A percentile compares a stretch with the other conserved stretches of the same genome.
phyloP scores from a whole-genome alignment of 169 alveolate species.

The Plasmodium coatneyi region DNA sequence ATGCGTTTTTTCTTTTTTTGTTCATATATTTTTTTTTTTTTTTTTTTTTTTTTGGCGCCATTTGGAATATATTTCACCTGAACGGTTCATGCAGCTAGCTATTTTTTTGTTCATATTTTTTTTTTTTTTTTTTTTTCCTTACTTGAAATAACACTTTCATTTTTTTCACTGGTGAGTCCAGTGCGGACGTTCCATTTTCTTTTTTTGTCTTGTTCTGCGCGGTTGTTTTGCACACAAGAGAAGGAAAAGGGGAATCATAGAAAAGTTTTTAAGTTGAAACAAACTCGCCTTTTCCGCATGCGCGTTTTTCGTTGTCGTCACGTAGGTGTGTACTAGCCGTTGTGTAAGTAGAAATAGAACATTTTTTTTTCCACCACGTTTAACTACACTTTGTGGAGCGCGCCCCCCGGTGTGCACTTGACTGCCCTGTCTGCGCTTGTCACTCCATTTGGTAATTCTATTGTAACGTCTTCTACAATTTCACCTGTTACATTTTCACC shows the following conservation, averaged over 20 bases:
- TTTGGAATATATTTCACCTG: too few species aligned
- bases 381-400: not conserved
- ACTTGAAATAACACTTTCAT: conserved; percentile 7
- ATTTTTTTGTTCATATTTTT: not conserved
- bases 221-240: conserved; percentile 15
- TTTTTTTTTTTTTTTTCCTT: conserved; percentile 21
- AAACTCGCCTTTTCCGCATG: not conserved
- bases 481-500: not conserved
- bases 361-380: not conserved
- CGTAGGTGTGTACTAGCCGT: not conserved
- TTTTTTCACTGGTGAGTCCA: not conserved
- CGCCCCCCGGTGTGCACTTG: not conserved
- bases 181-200: not conserved
- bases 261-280: not conserved
- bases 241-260: not conserved
- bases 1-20: not conserved
- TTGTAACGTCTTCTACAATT: not conserved
- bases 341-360: not conserved
- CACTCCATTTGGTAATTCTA: not conserved
- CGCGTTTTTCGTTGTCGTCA: not conserved
- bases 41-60: not conserved
- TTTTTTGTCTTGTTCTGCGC: not conserved
- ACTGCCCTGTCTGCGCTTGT: not conserved
- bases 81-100: too few species aligned
- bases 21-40: not conserved